These are phyloP conservation scores for Fusarium tuaranense DNA, from an alignment of 2,329 filamentous ascomycete species.

Conservation along the genomic window DNA sequence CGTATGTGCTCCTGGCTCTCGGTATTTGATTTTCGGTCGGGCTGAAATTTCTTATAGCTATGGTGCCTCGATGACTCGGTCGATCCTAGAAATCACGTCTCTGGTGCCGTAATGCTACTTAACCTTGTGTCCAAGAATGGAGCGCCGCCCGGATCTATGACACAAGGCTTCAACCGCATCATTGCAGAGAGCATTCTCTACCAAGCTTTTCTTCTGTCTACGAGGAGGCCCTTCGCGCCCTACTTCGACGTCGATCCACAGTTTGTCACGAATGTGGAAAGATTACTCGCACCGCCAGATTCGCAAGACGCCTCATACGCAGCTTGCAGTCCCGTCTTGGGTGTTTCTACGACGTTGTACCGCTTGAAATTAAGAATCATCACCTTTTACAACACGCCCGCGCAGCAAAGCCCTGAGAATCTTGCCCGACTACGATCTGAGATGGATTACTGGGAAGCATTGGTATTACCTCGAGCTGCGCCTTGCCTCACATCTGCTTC, in stretches of 20 bases:
- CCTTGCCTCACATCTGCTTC: not conserved
- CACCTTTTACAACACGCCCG: not conserved
- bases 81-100: not conserved
- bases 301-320: not conserved
- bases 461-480: not conserved
- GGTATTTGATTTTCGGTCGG: not conserved
- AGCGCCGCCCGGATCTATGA: slow-evolving; percentile 4
- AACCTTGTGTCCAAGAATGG: not conserved
- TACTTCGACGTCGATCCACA: slow-evolving; percentile 15
- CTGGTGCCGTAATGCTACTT: not conserved
- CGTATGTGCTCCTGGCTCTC: not conserved
- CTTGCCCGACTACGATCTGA: not conserved
- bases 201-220: slow-evolving; percentile 17
- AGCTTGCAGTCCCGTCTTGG: not conserved
- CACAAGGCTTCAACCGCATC: slow-evolving; percentile 9
- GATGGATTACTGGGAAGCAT: not conserved
- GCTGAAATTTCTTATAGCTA: not conserved
- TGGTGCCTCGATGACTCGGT: not conserved
- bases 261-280: slow-evolving; percentile 7
- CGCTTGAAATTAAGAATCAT: not conserved
- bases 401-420: not conserved
- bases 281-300: not conserved
- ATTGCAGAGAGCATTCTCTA: slow-evolving; percentile 24
- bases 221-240: slow-evolving; percentile 10
- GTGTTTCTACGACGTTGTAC: not conserved